These are phyloP conservation scores for Aegilops speltoides DNA, from an alignment of 176 grass and related monocot genomes.

Conservation along the genomic window DNA sequence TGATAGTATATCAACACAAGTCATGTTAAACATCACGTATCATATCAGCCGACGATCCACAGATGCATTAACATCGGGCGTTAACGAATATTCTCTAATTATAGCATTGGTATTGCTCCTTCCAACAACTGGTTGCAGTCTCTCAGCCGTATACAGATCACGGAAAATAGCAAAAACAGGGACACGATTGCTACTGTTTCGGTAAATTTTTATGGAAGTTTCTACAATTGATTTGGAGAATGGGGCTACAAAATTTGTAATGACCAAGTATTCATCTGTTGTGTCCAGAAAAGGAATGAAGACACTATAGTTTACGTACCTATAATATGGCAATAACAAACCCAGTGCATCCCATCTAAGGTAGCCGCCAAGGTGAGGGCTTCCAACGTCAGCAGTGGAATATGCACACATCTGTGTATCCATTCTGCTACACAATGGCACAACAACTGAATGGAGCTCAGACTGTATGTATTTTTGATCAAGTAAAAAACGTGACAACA, in stretches of 20 bases:
- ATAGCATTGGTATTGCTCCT: background rate
- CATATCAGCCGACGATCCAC: background rate
- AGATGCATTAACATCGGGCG: background rate
- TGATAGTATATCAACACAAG: background rate
- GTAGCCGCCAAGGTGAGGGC: conserved; percentile 35
- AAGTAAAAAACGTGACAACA: conserved; percentile 96
- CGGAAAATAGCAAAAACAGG: conserved; percentile 8
- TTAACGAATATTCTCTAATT: background rate
- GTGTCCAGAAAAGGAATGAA: conserved; percentile 37
- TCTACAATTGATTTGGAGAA: background rate
- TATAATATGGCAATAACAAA: conserved; percentile 26
- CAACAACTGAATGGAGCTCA: conserved; percentile 14
- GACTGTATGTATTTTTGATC: conserved; percentile 38
- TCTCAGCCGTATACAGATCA: background rate
- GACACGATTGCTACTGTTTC: background rate
- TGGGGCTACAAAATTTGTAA: conserved; percentile 46
- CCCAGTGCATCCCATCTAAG: conserved; percentile 15
- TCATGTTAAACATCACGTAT: background rate
- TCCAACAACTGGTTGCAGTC: background rate
- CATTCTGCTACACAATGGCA: conserved; percentile 31
- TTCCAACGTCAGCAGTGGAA: conserved; percentile 26
- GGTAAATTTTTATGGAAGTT: background rate
- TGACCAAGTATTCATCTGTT: conserved; percentile 11
- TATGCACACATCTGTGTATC: conserved; percentile 31
- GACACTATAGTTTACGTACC: conserved; percentile 12